Evolutionary conservation across 352 stramenopile species (phyloP), one percentile per base, ranked within the genome.

Genomic region (Albugo candida): DNA sequence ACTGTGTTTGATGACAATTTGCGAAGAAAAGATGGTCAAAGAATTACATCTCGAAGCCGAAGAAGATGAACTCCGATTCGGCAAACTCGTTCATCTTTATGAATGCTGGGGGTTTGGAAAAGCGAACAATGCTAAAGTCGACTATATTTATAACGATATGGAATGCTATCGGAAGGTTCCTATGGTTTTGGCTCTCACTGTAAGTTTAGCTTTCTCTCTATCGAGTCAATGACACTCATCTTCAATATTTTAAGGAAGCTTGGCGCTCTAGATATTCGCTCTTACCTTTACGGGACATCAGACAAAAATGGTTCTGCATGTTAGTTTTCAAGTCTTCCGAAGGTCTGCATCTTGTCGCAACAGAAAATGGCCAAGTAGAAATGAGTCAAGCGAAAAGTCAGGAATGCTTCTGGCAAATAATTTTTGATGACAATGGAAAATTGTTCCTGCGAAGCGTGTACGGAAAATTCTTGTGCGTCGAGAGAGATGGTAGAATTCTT

Each of bases 121-220:
- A 47, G 59, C 75, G 18, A 46, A 52, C 0, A 60, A 69, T n/a
- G 74, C 65, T 20, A 83, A 79, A 43, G 60, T 84, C 13, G 61
- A 84, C 1, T 80, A 85, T 48, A 66, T 89, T 20, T 85, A 89
- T 64, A 89, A 85, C 56, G 67, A 78, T 60, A 80, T 68, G 41
- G 65, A 89, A 35, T 82, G 74, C 49, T 81, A 87, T 39, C 77
- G 77, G 41, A 89, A 89, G 56, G 77, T 89, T 24, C 74, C 72
- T 1, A 89, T 89, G 77, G 45, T 64, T 49, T 64, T 77, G 0
- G 47, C 62, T 2, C 73, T 82, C 36, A 49, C 57, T 11, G 54
- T 59, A 46, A 61, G 47, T 13, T 16, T 17, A n/a, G 6, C 12
- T 43, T 8, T 19, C 8, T 43, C 38, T 24, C 8, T 50, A 10